Percentiles rank a stretch among this genome's conserved stretches.
Evolutionary conservation across 2,329 filamentous ascomycete species (phyloP).

Genomic region (Aspergillus sp.): DNA sequence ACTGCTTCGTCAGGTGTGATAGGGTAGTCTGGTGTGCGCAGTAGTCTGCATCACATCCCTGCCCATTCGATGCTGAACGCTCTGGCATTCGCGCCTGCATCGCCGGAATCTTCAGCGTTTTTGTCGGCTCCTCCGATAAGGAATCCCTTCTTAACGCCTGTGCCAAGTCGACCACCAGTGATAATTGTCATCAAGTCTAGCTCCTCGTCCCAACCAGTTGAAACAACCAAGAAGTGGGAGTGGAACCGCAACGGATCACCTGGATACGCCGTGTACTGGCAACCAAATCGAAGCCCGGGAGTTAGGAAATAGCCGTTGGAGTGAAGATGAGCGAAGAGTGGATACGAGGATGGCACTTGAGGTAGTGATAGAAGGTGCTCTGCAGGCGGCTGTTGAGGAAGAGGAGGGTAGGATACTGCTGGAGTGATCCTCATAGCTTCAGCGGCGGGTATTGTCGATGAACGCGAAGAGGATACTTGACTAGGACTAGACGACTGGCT

Average conservation of each 20-base stretch:
- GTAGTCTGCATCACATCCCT: conserved; percentile 65
- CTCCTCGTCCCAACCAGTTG: conserved; percentile 82
- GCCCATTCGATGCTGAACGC: conserved; percentile 92
- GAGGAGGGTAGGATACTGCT: conserved; percentile 49
- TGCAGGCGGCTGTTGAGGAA: conserved; percentile 34
- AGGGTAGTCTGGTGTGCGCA: too few relatives aligned
- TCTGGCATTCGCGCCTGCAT: conserved; percentile 50
- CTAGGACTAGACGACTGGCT: conserved; percentile 6
- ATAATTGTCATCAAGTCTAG: conserved; percentile 83
- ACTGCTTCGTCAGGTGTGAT: background rate
- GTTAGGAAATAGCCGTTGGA: conserved; percentile 79
- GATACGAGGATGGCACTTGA: conserved; percentile 57
- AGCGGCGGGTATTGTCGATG: conserved; percentile 15
- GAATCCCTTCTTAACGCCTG: conserved; percentile 94
- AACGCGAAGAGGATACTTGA: conserved; percentile 14
- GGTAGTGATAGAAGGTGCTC: conserved; percentile 30
- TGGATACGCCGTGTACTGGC: conserved; percentile 91
- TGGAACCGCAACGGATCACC: conserved; percentile 94
- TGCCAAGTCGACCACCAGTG: conserved; percentile 81
- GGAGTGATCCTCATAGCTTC: conserved; percentile 47
- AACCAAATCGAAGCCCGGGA: conserved; percentile 90
- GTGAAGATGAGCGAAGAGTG: conserved; percentile 79
- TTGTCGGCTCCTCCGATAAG: conserved; percentile 70
- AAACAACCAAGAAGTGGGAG: conserved; percentile 87
- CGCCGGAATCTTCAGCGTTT: conserved; percentile 36